A percentile compares a stretch with the other conserved stretches of the same genome.
phyloP scores from a whole-genome alignment of 2,329 filamentous ascomycete species.

The Aspergillus udagawae region DNA sequence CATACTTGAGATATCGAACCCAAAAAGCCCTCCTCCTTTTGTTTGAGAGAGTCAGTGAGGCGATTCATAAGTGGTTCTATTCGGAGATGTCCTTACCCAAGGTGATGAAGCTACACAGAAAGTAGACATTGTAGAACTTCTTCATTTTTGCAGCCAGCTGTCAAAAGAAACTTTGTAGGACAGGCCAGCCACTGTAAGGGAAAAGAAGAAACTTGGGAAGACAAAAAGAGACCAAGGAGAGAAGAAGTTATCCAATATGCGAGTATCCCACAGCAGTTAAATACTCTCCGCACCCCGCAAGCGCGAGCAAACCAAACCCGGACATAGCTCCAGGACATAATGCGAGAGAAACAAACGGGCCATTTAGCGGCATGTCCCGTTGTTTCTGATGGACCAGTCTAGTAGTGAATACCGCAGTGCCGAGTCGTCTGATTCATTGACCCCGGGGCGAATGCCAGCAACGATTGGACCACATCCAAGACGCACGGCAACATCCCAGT shows the following conservation, averaged over 20 bases:
- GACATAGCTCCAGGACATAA: no score
- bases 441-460: background rate
- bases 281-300: background rate
- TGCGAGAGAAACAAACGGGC: background rate
- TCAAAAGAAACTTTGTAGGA: background rate
- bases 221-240: background rate
- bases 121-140: constrained; percentile 19
- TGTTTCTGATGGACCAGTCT: no score
- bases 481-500: background rate
- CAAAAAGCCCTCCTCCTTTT: no score
- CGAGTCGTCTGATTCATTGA: background rate
- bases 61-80: background rate
- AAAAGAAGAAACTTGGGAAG: background rate
- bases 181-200: background rate
- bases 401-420: background rate
- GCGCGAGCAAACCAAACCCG: background rate
- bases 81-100: constrained; percentile 4
- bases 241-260: background rate
- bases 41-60: no score
- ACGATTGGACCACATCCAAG: background rate
- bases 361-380: background rate
- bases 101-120: constrained; percentile 18
- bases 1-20: no score
- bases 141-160: constrained; percentile 10
- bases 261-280: background rate